Percentiles rank a stretch among this genome's conserved stretches.
Evolutionary conservation across 495 filamentous ascomycete species (phyloP).

Genomic region (Cercophora scortea): DNA sequence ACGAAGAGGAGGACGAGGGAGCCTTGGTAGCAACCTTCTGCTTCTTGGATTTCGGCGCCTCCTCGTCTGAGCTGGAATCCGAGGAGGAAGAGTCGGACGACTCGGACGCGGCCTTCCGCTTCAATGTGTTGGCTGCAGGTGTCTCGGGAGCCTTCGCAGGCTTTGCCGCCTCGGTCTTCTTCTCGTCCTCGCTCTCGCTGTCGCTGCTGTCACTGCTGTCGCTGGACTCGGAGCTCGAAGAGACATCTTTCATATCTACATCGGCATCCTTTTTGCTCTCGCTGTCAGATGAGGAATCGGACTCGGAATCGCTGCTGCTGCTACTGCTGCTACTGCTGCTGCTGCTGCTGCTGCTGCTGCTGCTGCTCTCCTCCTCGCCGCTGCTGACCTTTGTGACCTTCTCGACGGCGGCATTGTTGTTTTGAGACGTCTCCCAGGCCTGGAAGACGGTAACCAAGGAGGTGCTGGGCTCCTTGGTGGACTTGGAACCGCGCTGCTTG

Average conservation of each 20-base stretch:
- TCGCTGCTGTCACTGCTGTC: conserved; percentile 53
- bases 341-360: conserved; percentile 2
- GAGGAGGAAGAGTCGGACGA: conserved; percentile 32
- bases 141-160: conserved; percentile 8
- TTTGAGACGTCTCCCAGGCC: conserved; percentile 35
- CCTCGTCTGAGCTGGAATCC: conserved; percentile 26
- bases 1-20: conserved; percentile 3
- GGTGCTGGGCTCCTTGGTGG: conserved; percentile 15
- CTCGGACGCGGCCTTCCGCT: conserved; percentile 58
- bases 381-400: conserved; percentile 33
- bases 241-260: conserved; percentile 29
- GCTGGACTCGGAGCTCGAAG: conserved; percentile 34
- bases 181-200: conserved; percentile 55
- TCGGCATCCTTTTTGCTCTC: conserved; percentile 41
- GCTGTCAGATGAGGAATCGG: conserved; percentile 30
- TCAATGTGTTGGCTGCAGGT: conserved; percentile 34
- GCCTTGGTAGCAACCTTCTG: conserved; percentile 19
- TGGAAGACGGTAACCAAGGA: conserved; percentile 38
- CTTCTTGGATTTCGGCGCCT: conserved; percentile 25
- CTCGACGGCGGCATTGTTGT: conserved; percentile 22
- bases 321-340: conserved; percentile 48
- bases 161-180: conserved; percentile 20
- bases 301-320: conserved; percentile 27
- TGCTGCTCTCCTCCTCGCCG: conserved; percentile 15
- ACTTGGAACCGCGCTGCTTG: conserved; percentile 42